Conservation (phyloP, 2,329 filamentous ascomycete genomes). For the Cladosporium austrohemisphaericum region DNA sequence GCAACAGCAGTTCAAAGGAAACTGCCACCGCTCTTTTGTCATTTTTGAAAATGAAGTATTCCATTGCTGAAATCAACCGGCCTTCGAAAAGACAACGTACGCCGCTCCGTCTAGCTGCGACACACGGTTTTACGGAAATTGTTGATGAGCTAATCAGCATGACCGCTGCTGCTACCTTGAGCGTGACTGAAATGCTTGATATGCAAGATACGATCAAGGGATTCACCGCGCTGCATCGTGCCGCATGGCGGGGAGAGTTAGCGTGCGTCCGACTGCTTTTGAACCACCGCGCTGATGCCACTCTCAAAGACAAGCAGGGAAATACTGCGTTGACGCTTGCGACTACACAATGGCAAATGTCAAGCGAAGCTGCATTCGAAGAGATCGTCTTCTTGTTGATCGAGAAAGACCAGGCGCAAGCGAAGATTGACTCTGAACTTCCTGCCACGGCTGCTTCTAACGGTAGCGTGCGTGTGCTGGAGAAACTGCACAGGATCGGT, state of each 20-base stretch:
- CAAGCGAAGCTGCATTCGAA: constrained; percentile 15
- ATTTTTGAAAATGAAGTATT: not conserved
- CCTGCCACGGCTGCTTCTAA: constrained; percentile 18
- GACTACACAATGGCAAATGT: constrained; percentile 16
- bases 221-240: constrained; percentile 20
- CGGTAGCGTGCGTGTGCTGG: constrained; percentile 17
- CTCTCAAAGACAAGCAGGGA: constrained; percentile 15
- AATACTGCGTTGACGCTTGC: constrained; percentile 18
- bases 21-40: constrained; percentile 1
- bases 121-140: constrained; percentile 14
- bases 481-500: constrained; percentile 16
- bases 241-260: constrained; percentile 18
- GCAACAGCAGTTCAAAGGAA: constrained; percentile 7
- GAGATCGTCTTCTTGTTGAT: constrained; percentile 15
- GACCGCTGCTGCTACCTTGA: constrained; percentile 14
- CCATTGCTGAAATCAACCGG: constrained; percentile 18
- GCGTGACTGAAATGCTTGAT: constrained; percentile 17
- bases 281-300: constrained; percentile 15
- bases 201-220: constrained; percentile 17
- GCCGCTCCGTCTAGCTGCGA: constrained; percentile 20
- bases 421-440: constrained; percentile 16
- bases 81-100: constrained; percentile 16
- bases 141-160: constrained; percentile 18
- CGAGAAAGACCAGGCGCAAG: constrained; percentile 10
- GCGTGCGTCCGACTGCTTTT: constrained; percentile 18